Evolutionary conservation across 805 yeast genomes (phyloP).

Genomic region (Zygosaccharomyces gambellarensis): DNA sequence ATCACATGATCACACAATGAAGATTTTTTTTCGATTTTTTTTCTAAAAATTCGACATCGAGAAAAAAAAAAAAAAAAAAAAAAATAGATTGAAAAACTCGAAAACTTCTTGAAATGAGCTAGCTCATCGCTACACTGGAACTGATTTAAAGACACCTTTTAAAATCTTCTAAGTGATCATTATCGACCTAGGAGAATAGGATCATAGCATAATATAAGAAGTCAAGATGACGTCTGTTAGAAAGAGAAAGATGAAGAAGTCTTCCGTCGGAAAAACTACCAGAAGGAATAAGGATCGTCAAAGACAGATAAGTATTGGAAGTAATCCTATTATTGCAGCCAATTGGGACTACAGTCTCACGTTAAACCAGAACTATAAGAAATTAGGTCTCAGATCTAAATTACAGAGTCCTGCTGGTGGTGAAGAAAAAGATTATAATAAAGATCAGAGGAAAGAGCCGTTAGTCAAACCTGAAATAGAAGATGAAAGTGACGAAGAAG

Average conservation of each 20-base stretch:
- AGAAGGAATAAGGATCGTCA: slow-evolving; percentile 67
- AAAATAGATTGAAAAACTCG: neutral
- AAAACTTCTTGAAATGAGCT: slow-evolving; percentile 2
- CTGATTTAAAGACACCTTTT: neutral
- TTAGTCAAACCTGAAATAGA: slow-evolving; percentile 29
- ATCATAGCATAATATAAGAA: neutral
- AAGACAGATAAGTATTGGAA: slow-evolving; percentile 56
- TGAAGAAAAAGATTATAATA: slow-evolving; percentile 51
- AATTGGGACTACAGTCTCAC: slow-evolving; percentile 87
- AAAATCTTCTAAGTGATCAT: neutral
- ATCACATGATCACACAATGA: neutral
- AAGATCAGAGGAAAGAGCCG: slow-evolving; percentile 36
- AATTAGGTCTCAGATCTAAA: slow-evolving; percentile 67
- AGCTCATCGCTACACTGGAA: neutral
- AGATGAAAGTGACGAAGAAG: slow-evolving; percentile 29
- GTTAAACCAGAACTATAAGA: slow-evolving; percentile 78
- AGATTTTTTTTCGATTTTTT: neutral
- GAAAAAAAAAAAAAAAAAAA: neutral
- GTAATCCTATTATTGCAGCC: slow-evolving; percentile 79
- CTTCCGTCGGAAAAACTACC: slow-evolving; percentile 64
- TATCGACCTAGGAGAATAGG: neutral
- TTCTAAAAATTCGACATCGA: neutral
- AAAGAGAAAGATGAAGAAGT: slow-evolving; percentile 75
- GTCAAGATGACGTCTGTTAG: slow-evolving; percentile 63
- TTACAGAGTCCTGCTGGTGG: slow-evolving; percentile 77